Conservation (phyloP, 73 alveolate genomes). For the Stentor coeruleus region DNA sequence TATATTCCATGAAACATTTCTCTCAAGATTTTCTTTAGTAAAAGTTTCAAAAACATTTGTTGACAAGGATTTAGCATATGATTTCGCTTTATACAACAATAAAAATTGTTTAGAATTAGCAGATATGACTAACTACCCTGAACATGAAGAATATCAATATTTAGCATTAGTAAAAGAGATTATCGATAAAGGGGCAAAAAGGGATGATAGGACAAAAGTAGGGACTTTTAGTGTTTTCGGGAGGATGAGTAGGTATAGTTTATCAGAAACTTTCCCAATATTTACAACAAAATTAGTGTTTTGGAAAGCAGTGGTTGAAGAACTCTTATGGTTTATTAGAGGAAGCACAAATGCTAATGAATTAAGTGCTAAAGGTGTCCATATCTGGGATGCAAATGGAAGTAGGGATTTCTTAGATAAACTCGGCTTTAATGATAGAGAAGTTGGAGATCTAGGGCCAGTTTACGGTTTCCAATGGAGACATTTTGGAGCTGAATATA, state of each 20-base stretch:
- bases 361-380: constrained; percentile 73
- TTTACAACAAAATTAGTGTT: constrained; percentile 92
- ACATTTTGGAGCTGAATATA: constrained; percentile 93
- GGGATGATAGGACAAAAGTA: constrained; percentile 72
- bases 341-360: constrained; percentile 90
- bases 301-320: constrained; percentile 96
- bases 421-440: constrained; percentile 77
- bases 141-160: constrained; percentile 65
- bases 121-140: constrained; percentile 27
- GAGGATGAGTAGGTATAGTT: constrained; percentile 75
- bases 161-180: constrained; percentile 60
- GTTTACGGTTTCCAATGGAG: constrained; percentile 98
- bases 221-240: constrained; percentile 91
- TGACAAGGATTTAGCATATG: not conserved
- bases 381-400: constrained; percentile 97
- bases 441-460: constrained; percentile 90
- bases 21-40: not conserved
- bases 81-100: not conserved
- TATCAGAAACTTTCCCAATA: constrained; percentile 85
- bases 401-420: constrained; percentile 84
- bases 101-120: not conserved
- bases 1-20: constrained; percentile 26
- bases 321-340: constrained; percentile 84
- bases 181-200: constrained; percentile 51
- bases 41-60: not conserved